Conservation (phyloP, 768 basidiomycete species). For the Crepidotus variabilis region DNA sequence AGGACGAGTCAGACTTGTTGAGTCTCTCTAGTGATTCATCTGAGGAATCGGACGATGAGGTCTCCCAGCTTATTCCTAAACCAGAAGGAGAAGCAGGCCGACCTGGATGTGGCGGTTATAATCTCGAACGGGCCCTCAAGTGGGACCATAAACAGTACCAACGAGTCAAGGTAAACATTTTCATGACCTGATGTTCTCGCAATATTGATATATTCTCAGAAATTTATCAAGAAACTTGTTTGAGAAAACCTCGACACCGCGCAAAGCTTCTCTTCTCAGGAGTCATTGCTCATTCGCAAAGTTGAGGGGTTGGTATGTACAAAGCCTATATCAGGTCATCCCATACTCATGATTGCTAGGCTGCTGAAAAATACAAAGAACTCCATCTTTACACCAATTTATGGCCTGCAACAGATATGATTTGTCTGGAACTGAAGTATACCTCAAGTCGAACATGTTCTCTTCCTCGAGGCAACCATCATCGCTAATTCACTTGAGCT, state of each 20-base stretch:
- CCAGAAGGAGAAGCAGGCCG: constrained; percentile 19
- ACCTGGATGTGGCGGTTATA: constrained; percentile 22
- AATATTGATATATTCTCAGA: constrained; percentile 3
- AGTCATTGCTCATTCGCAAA: background rate
- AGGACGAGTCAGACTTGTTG: background rate
- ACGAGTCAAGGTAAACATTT: constrained; percentile 17
- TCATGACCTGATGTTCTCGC: background rate
- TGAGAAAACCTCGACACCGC: constrained; percentile 9
- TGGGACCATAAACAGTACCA: constrained; percentile 16
- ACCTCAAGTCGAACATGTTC: too few relatives aligned
- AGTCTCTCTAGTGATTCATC: background rate
- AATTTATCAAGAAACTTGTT: constrained; percentile 7
- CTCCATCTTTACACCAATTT: background rate
- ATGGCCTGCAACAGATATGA: background rate
- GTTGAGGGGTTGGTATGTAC: background rate
- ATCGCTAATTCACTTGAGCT: too few relatives aligned
- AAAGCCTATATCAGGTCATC: background rate
- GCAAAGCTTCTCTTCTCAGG: constrained; percentile 9
- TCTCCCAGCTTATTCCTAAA: constrained; percentile 17
- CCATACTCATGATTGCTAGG: background rate
- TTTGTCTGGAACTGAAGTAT: constrained; percentile 1
- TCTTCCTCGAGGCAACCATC: too few relatives aligned
- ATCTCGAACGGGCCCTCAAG: constrained; percentile 12
- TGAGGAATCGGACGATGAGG: constrained; percentile 4
- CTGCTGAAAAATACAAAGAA: background rate